A percentile compares a stretch with the other conserved stretches of the same genome.
Evolutionary conservation across 805 yeast genomes (phyloP).

Genomic region (Nakazawaea wickerhamii): DNA sequence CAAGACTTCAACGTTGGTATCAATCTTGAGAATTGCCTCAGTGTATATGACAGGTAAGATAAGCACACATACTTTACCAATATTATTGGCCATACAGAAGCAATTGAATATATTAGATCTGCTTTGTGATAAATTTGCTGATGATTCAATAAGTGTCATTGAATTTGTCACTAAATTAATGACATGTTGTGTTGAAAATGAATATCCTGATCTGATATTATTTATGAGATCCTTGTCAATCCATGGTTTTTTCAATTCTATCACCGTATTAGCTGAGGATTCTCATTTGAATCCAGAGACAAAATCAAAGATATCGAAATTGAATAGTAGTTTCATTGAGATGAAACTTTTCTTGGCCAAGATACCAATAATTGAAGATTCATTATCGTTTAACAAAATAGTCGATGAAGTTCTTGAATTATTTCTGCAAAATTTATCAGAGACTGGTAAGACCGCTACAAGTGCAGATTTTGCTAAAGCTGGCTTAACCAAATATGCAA

Average conservation of each 20-base stretch:
- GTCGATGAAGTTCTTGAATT: constrained; percentile 33
- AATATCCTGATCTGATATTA: constrained; percentile 29
- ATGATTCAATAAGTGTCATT: not conserved
- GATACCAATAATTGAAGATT: constrained; percentile 32
- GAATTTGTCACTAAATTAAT: constrained; percentile 14
- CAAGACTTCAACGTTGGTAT: constrained; percentile 39
- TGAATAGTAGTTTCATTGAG: constrained; percentile 4
- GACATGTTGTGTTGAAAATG: constrained; percentile 5
- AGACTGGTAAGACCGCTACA: constrained; percentile 36
- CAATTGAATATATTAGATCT: constrained; percentile 11
- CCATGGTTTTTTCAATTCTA: constrained; percentile 33
- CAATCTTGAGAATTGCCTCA: constrained; percentile 34
- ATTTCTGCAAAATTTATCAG: constrained; percentile 36
- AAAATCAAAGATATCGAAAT: not conserved
- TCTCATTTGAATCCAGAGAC: constrained; percentile 4
- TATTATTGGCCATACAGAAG: constrained; percentile 5
- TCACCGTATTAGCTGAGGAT: constrained; percentile 11
- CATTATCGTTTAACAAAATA: constrained; percentile 35
- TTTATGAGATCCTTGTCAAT: constrained; percentile 42
- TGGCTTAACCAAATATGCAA: constrained; percentile 41
- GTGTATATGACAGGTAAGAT: constrained; percentile 20
- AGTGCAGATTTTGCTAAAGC: constrained; percentile 39
- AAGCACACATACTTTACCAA: constrained; percentile 14
- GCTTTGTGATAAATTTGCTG: constrained; percentile 5
- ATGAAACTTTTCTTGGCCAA: constrained; percentile 31